Evolutionary conservation across 345 rosid genomes (phyloP).

Genomic region (Syzygium grande): DNA sequence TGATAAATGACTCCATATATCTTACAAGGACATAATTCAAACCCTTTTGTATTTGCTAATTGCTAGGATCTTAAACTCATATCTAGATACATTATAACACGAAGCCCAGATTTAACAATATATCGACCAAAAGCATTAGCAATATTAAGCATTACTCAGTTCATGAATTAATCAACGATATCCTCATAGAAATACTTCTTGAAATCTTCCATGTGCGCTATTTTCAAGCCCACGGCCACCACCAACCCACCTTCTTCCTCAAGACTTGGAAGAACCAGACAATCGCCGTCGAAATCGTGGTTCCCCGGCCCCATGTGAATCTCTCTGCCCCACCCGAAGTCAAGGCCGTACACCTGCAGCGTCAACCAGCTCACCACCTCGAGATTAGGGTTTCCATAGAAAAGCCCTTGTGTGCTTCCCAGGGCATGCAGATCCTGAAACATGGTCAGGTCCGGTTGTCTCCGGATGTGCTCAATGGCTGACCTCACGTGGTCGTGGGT

Average conservation of each 20-base stretch:
- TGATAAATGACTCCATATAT: background rate
- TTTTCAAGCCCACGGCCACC: slow-evolving; percentile 23
- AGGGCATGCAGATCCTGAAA: slow-evolving; percentile 47
- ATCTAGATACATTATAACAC: background rate
- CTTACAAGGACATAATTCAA: background rate
- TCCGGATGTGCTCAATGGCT: slow-evolving; percentile 31
- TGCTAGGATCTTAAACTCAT: background rate
- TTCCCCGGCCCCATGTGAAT: slow-evolving; percentile 43
- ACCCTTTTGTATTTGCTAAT: background rate
- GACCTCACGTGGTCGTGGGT: slow-evolving; percentile 25
- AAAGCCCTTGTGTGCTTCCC: slow-evolving; percentile 36
- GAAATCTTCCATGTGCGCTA: slow-evolving; percentile 21
- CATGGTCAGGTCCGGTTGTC: slow-evolving; percentile 24
- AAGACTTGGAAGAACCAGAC: slow-evolving; percentile 21
- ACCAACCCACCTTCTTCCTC: slow-evolving; percentile 17
- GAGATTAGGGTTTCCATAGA: slow-evolving; percentile 57
- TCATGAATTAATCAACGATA: background rate
- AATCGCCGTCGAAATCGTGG: slow-evolving; percentile 45
- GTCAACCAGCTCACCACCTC: slow-evolving; percentile 56
- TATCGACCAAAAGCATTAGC: background rate
- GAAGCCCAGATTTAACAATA: background rate
- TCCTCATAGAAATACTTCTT: slow-evolving; percentile 24
- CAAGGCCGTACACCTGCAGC: slow-evolving; percentile 37
- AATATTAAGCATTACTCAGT: background rate
- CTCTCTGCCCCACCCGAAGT: slow-evolving; percentile 63